Evolutionary conservation across 1,139 yeast genomes (phyloP).

Genomic region (Candida labiduridarum): DNA sequence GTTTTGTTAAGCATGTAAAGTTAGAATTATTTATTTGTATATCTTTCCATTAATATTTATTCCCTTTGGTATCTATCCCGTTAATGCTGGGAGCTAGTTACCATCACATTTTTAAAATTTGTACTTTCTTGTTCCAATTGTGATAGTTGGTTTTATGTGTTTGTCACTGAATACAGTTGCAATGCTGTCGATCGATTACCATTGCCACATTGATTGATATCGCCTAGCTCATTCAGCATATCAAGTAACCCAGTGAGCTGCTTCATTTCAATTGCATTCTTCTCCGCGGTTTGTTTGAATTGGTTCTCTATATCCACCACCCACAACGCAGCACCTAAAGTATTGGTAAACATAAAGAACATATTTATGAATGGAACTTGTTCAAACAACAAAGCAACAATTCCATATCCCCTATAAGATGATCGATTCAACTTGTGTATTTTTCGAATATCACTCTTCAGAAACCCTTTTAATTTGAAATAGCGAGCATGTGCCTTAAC

Average conservation of each 20-base stretch:
- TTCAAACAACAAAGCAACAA: slow-evolving; percentile 59
- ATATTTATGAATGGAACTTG: slow-evolving; percentile 62
- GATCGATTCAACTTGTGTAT: slow-evolving; percentile 32
- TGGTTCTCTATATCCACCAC: slow-evolving; percentile 40
- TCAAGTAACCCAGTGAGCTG: background rate
- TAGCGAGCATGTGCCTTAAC: slow-evolving; percentile 59
- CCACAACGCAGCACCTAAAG: slow-evolving; percentile 77
- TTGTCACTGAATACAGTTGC: no score
- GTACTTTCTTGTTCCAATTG: background rate
- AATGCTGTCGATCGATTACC: no score
- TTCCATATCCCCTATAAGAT: slow-evolving; percentile 55
- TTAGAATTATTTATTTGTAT: background rate
- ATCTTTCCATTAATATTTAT: background rate
- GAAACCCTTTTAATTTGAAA: slow-evolving; percentile 59
- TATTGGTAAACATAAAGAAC: slow-evolving; percentile 66
- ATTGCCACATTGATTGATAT: no score
- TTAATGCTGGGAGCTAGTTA: no score
- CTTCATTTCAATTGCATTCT: slow-evolving; percentile 1
- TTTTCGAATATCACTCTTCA: slow-evolving; percentile 36
- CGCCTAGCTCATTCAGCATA: background rate
- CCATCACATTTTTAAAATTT: no score
- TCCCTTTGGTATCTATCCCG: no score
- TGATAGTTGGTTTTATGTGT: background rate
- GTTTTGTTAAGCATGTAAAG: background rate
- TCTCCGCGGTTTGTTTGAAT: slow-evolving; percentile 6